Base-by-base conservation (phyloP, 2,329 filamentous ascomycete genomes). In the Colletotrichum spaethianum region DNA sequence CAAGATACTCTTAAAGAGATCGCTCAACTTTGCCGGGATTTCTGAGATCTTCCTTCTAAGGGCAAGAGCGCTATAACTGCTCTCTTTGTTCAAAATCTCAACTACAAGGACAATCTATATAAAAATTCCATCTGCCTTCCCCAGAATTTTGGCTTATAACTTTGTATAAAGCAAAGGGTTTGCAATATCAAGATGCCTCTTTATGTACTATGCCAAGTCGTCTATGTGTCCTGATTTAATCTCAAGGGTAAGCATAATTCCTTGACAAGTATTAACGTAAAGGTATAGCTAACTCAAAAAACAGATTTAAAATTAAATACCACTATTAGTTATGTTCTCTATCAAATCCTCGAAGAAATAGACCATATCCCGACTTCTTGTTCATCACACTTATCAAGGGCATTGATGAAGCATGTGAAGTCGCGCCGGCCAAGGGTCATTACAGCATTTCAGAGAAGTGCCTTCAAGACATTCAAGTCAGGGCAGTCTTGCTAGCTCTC, bases 1-100 rank as follows among this genome's bases (percentile, higher is more conserved):
- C 2, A 91, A 67, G 0, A 91, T 87, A 20, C 87, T 79, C 3
- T 79, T 80, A 70, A 92, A 91, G 0, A 92, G 75, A 0, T 86
- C 79, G 44, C 81, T 75, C 0, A 92, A 78, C 0, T 80, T 79
- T 1, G 14, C 64, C 0, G 86, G 86, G 0, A 86, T 78, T 1
- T 82, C 75, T 0, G 63, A 31, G 0, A 88, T 79, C 4, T 73
- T 76, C 9, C 76, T 76, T 1, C 38, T 76, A 0, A 85, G n/a
- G 1, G 67, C 60, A 26, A 76, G 53, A 5, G 76, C 63, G 4
- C 80, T 81, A 0, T 76, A 78, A 23, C 73, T 61, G 12, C 78
- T 72, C 38, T 83, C 81, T 20, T 78, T 78, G 55, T 84, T 84
- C 7, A 85, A 75, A 4, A 85, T 82, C 0, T 79, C 76, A 1